Base-by-base conservation (phyloP, 2,329 filamentous ascomycete species). In the Arthrobotrys entomopaga region DNA sequence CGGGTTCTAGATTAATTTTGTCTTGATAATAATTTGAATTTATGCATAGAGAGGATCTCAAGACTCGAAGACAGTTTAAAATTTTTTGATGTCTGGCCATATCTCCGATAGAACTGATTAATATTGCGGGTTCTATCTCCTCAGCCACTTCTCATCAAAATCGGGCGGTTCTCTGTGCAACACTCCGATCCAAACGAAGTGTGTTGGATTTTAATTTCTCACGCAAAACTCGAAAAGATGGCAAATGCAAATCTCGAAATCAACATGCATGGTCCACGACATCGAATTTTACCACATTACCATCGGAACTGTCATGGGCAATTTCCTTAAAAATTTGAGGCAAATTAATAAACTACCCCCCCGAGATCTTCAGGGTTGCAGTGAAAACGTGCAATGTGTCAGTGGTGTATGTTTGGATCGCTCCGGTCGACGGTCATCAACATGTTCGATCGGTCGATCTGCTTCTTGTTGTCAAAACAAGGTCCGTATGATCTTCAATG, bases 131-230 rank as follows among this genome's bases (percentile, higher is more conserved):
- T n/a, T 34, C 29, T 34, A 5, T 1, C 5, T 34, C 29, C 29
- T 34, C 7, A 34, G 29, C 29, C 29, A 34, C 29, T 34, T 11
- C 5, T 49, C 20, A n/a, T 8, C 5, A 22, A 20, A 16, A 16
- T 54, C n/a, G 10, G 10, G 7, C 53, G 24, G 19, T 42, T 4
- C 26, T 11, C 16, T 13, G n/a, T 13, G 19, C 52, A 54, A 49
- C 56, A 48, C 34, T 15, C 40, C 6, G 40, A 56, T 42, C 29
- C 42, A 60, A 40, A 19, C 24, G 7, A n/a, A 15, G 6, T 65
- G n/a, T 65, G 61, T 65, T 65, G 61, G 50, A 65, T 65, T 65
- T 65, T 57, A n/a, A 2, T n/a, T n/a, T n/a, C n/a, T n/a, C n/a
- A n/a, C n/a, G n/a, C n/a, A n/a, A n/a, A n/a, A n/a, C n/a, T n/a